These are phyloP conservation scores for Ocimum tenuiflorum DNA, from an alignment of 257 asterid species.

Conservation along the genomic window DNA sequence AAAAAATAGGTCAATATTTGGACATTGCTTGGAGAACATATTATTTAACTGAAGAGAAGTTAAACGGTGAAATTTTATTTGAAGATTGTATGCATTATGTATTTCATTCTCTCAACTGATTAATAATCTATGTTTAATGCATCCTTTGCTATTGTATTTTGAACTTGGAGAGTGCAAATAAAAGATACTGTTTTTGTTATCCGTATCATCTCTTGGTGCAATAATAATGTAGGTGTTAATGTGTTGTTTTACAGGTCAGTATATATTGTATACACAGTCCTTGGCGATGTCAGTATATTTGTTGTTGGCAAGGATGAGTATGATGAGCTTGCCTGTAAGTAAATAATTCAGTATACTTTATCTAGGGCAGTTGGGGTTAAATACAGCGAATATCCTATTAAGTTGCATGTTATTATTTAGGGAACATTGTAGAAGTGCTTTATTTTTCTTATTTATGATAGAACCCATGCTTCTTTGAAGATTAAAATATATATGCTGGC, in stretches of 20 bases:
- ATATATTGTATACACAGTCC: conserved; percentile 79
- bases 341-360: background rate
- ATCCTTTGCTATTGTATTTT: background rate
- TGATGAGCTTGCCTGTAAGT: conserved; percentile 91
- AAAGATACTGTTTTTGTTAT: background rate
- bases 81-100: background rate
- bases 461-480: background rate
- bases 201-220: background rate
- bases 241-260: conserved; percentile 56
- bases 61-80: background rate
- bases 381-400: background rate
- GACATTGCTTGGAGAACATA: background rate
- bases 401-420: background rate
- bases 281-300: conserved; percentile 83
- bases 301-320: conserved; percentile 96
- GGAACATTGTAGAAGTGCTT: background rate
- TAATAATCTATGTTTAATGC: background rate
- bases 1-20: background rate
- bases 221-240: background rate
- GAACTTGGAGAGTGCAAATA: background rate
- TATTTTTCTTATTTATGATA: background rate
- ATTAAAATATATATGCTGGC: background rate
- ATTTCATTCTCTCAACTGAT: background rate
- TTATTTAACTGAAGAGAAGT: background rate
- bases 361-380: background rate